Base-by-base conservation (phyloP, 805 yeast species). In the Dipodascus albidus region DNA sequence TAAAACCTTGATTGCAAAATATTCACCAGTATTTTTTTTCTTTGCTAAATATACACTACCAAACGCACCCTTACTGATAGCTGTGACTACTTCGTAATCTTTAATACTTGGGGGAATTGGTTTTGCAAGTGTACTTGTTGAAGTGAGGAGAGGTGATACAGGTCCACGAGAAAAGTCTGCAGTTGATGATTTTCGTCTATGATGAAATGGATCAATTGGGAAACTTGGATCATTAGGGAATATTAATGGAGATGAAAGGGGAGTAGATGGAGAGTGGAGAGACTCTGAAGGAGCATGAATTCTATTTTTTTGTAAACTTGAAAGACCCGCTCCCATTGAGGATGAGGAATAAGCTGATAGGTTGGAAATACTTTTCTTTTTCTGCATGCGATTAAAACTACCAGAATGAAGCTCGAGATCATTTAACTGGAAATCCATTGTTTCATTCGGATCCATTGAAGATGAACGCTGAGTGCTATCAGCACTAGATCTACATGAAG, bases 41-140 rank as follows among this genome's bases (percentile, higher is more conserved):
- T 83, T 81, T 0, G 96, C 90, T 6, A 93, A 73, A 67, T 82
- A 93, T 1, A 93, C 99, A 38, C 95, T 85, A 0, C 99, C 99
- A 74, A 90, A 93, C 0, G 99, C 99, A 47, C 99, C 99, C 63
- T 88, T 87, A 62, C 96, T 87, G 51, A 93, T 88, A 0, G 99
- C 96, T 65, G 89, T 88, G 53, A 93, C 72, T 27, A 93, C 79
- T 61, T 88, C 96, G 67, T 89, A 93, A 66, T 95, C 98, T 55
- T 77, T 79, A 27, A 91, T 88, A 1, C 87, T 82, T 0, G 95
- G 93, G 2, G 74, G 70, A 0, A 76, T 63, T 0, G 85, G 76
- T 56, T 80, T 79, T 3, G 82, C 76, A 1, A 84, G 75, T 9
- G 81, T 77, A 1, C 91, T 83, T 1, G 86, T 78, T 42, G 93